phyloP scores from a whole-genome alignment of 2,329 filamentous ascomycete genomes.

The Ilyonectria destructans region DNA sequence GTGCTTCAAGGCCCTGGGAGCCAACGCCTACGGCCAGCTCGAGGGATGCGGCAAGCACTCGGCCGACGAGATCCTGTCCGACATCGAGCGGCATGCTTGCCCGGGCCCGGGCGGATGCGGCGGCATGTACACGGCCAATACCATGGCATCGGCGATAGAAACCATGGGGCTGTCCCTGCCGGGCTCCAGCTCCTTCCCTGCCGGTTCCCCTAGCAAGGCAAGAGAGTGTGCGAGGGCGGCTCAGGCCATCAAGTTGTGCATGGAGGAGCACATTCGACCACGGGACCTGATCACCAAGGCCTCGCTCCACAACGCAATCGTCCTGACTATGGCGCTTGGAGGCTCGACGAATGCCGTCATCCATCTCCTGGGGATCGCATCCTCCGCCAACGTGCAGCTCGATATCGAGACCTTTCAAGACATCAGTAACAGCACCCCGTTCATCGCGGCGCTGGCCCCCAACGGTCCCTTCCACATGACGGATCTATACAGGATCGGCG shows the following conservation, averaged over 20 bases:
- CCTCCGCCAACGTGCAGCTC: slow-evolving; percentile 67
- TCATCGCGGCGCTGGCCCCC: slow-evolving; percentile 70
- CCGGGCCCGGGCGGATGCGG: slow-evolving; percentile 63
- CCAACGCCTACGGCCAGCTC: slow-evolving; percentile 8
- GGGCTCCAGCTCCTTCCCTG: slow-evolving; percentile 67
- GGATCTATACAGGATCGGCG: slow-evolving; percentile 69
- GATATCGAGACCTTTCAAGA: slow-evolving; percentile 69
- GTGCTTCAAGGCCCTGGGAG: slow-evolving; percentile 19
- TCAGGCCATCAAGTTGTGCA: slow-evolving; percentile 66
- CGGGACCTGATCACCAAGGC: slow-evolving; percentile 70
- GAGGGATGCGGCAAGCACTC: not conserved
- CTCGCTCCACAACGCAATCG: slow-evolving; percentile 72
- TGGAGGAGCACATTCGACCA: slow-evolving; percentile 64
- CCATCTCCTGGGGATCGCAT: slow-evolving; percentile 69
- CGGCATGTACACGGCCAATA: slow-evolving; percentile 69
- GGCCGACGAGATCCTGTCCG: slow-evolving; percentile 19
- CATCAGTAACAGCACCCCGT: slow-evolving; percentile 65
- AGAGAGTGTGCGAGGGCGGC: slow-evolving; percentile 67
- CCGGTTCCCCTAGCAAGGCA: slow-evolving; percentile 63
- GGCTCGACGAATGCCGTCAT: slow-evolving; percentile 72
- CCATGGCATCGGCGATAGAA: slow-evolving; percentile 68
- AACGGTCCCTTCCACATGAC: slow-evolving; percentile 68
- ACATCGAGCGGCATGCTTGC: slow-evolving; percentile 57
- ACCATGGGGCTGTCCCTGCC: slow-evolving; percentile 69
- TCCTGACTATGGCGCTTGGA: slow-evolving; percentile 69